Conservation (phyloP, 1,284 basidiomycete genomes). For the Pyrrhoderma lamaoense region DNA sequence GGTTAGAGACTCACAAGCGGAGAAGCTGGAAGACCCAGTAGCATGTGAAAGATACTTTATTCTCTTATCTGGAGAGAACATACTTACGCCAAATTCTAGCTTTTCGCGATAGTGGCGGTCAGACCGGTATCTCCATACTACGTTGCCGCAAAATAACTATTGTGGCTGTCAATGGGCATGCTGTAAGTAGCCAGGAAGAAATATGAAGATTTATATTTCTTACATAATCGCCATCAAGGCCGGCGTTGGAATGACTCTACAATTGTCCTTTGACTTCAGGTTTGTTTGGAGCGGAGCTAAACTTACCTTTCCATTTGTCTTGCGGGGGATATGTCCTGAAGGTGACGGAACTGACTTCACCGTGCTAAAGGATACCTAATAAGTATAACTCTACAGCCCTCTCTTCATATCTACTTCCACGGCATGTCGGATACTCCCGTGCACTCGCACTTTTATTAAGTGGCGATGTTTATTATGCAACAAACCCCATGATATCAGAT, state of each 20-base stretch:
- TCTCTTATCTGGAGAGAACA: too few relatives aligned
- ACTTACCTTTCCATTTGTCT: conserved; percentile 46
- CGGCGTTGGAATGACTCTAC: conserved; percentile 46
- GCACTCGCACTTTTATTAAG: conserved; percentile 45
- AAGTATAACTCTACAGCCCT: conserved; percentile 36
- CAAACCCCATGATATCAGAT: conserved; percentile 36
- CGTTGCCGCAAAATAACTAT: conserved; percentile 52
- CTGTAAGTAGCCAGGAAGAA: conserved; percentile 35
- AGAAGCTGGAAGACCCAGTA: conserved; percentile 39
- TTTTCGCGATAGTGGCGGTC: conserved; percentile 43
- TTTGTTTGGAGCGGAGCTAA: conserved; percentile 49
- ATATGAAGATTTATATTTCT: too few relatives aligned
- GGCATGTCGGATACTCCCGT: conserved; percentile 43
- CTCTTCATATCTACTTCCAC: conserved; percentile 46
- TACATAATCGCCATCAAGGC: conserved; percentile 28
- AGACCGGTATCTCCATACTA: conserved; percentile 39
- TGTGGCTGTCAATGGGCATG: conserved; percentile 49
- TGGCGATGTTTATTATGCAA: conserved; percentile 37
- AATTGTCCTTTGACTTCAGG: conserved; percentile 51
- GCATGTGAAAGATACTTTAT: conserved; percentile 11
- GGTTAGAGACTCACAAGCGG: conserved; percentile 31
- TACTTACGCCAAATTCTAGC: conserved; percentile 25
- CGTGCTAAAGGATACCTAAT: too few relatives aligned
- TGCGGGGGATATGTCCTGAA: conserved; percentile 47
- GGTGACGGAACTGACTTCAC: conserved; percentile 26